A percentile compares a stretch with the other conserved stretches of the same genome.
phyloP scores from a whole-genome alignment of 1,284 basidiomycete genomes.

The Irpex rosettiformis region DNA sequence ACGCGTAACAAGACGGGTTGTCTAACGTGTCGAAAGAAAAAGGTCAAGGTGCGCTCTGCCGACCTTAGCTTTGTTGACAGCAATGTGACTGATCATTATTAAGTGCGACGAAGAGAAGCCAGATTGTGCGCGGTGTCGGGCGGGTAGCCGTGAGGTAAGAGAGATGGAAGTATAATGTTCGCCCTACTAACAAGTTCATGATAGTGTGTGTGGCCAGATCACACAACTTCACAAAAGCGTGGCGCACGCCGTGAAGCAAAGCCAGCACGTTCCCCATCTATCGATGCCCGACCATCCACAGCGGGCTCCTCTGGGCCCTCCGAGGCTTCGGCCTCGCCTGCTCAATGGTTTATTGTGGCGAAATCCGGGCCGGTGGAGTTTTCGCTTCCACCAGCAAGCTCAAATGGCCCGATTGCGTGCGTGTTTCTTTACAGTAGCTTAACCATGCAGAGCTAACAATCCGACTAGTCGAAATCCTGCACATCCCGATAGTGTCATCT shows the following conservation, averaged over 20 bases:
- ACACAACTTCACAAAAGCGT: constrained; percentile 59
- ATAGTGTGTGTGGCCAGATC: constrained; percentile 82
- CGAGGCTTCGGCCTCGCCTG: constrained; percentile 56
- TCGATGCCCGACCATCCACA: constrained; percentile 58
- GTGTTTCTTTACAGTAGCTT: constrained; percentile 9
- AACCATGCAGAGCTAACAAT: neutral
- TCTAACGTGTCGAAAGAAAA: constrained; percentile 80
- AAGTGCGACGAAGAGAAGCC: constrained; percentile 84
- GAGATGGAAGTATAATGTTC: constrained; percentile 10
- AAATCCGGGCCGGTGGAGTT: constrained; percentile 47
- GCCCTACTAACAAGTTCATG: constrained; percentile 17
- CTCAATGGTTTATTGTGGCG: constrained; percentile 56
- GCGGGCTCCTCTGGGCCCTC: constrained; percentile 62
- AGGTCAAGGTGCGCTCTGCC: constrained; percentile 67
- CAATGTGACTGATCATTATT: too few species aligned
- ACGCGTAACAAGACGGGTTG: constrained; percentile 85
- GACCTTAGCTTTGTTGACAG: neutral
- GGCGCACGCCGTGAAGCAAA: constrained; percentile 29
- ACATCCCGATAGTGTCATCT: neutral
- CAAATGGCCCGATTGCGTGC: constrained; percentile 45
- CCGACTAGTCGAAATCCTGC: neutral
- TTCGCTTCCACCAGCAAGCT: constrained; percentile 45
- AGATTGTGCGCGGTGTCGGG: constrained; percentile 73
- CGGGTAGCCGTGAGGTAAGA: constrained; percentile 73
- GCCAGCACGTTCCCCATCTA: constrained; percentile 34